Conservation (phyloP, 2,329 filamentous ascomycete genomes). For the Torrubiellomyces zombiae region DNA sequence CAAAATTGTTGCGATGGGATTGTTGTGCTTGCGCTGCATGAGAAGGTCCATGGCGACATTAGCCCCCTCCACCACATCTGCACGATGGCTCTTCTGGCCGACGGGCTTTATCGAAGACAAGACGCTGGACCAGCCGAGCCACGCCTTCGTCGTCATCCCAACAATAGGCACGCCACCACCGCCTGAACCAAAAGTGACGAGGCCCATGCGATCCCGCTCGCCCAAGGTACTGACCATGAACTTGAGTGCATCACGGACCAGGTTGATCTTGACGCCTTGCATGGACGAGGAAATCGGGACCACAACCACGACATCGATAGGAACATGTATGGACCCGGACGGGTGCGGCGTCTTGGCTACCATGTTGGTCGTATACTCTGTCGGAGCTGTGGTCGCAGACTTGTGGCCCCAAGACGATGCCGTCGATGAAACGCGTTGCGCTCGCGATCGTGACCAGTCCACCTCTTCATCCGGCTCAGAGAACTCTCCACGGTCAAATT, state of each 20-base stretch:
- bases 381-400: conserved; percentile 75
- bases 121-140: conserved; percentile 80
- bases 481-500: conserved; percentile 60
- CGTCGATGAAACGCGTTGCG: conserved; percentile 63
- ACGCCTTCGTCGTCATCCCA: conserved; percentile 94
- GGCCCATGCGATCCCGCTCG: conserved; percentile 86
- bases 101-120: conserved; percentile 80
- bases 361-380: conserved; percentile 77
- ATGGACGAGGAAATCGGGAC: conserved; percentile 96
- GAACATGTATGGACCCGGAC: conserved; percentile 55
- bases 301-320: conserved; percentile 88
- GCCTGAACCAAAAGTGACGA: conserved; percentile 93
- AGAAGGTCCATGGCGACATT: conserved; percentile 97
- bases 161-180: conserved; percentile 86
- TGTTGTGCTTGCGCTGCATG: conserved; percentile 94
- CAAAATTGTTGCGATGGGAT: conserved; percentile 87
- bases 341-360: conserved; percentile 28
- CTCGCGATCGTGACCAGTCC: conserved; percentile 52
- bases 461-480: conserved; percentile 73
- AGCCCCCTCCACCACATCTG: conserved; percentile 91
- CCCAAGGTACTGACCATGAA: conserved; percentile 85
- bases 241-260: conserved; percentile 77
- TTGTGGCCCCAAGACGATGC: conserved; percentile 69
- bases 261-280: conserved; percentile 97
- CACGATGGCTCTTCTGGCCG: conserved; percentile 88